A percentile compares a stretch with the other conserved stretches of the same genome.
Conservation (phyloP, 1,284 basidiomycete species). For the Peniophora sp. region DNA sequence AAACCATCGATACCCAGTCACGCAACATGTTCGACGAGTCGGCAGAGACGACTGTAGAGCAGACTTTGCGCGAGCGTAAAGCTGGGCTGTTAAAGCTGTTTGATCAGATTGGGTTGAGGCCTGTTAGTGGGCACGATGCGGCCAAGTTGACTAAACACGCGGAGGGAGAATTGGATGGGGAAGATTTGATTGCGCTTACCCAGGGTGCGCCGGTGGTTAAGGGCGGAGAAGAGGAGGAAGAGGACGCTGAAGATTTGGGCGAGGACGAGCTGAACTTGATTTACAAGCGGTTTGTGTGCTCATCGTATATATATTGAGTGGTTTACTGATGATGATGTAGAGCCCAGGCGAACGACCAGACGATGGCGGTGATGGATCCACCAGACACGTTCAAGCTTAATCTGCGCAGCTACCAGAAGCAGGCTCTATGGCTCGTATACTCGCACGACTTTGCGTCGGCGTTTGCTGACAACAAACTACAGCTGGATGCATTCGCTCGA, state of each 20-base stretch:
- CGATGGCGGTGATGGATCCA: slow-evolving; percentile 79
- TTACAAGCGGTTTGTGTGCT: slow-evolving; percentile 63
- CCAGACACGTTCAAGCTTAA: slow-evolving; percentile 72
- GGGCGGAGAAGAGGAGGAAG: slow-evolving; percentile 63
- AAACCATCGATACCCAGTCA: slow-evolving; percentile 24
- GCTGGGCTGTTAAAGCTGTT: slow-evolving; percentile 58
- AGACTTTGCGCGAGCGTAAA: slow-evolving; percentile 70
- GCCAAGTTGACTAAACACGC: slow-evolving; percentile 19
- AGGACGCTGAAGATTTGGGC: slow-evolving; percentile 68
- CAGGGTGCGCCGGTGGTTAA: slow-evolving; percentile 31
- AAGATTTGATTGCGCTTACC: slow-evolving; percentile 30
- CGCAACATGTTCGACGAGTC: slow-evolving; percentile 56
- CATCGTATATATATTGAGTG: neutral
- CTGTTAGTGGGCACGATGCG: slow-evolving; percentile 22
- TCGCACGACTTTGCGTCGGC: too few species aligned
- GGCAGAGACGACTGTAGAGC: slow-evolving; percentile 69
- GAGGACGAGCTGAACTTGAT: slow-evolving; percentile 76
- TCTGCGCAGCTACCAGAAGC: slow-evolving; percentile 88
- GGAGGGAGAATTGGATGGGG: slow-evolving; percentile 27
- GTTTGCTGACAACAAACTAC: too few species aligned
- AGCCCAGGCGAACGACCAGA: slow-evolving; percentile 76
- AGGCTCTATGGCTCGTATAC: slow-evolving; percentile 67
- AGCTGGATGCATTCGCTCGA: slow-evolving; percentile 95
- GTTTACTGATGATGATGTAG: slow-evolving; percentile 31
- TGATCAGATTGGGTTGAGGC: slow-evolving; percentile 53